phyloP scores from a whole-genome alignment of 495 filamentous ascomycete species.

The Penicillium steckii region DNA sequence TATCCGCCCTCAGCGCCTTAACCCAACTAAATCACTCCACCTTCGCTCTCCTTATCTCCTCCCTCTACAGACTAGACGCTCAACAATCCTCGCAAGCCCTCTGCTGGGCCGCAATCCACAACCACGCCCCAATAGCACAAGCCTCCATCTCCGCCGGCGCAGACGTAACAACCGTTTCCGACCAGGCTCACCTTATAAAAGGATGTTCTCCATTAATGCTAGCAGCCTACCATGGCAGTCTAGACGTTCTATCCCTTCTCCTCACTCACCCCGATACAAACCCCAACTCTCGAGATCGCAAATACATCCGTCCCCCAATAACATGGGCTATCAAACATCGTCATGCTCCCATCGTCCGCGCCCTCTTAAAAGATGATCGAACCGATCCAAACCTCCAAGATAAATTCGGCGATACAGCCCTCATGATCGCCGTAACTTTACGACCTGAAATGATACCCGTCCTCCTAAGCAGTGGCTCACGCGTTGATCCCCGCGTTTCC shows the following conservation, averaged over 20 bases:
- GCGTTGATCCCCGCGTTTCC: constrained; percentile 14
- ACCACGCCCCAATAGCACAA: constrained; percentile 7
- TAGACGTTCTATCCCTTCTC: constrained; percentile 10
- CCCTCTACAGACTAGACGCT: constrained; percentile 17
- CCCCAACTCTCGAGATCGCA: constrained; percentile 19
- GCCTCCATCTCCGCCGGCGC: constrained; percentile 15
- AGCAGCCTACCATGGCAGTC: constrained; percentile 17
- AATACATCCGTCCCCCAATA: constrained; percentile 31
- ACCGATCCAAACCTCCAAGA: constrained; percentile 23
- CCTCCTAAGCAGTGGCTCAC: constrained; percentile 5
- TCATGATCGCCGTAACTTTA: constrained; percentile 14
- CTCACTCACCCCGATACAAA: constrained; percentile 12
- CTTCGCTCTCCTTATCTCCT: constrained; percentile 13
- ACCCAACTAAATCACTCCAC: constrained; percentile 5
- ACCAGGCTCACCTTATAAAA: constrained; percentile 9
- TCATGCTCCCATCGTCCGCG: constrained; percentile 24
- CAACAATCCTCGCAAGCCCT: constrained; percentile 3
- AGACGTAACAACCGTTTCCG: constrained; percentile 9
- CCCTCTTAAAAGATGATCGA: constrained; percentile 16
- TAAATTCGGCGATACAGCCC: constrained; percentile 18
- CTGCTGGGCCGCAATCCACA: constrained; percentile 17
- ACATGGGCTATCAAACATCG: constrained; percentile 36
- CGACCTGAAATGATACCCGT: constrained; percentile 7
- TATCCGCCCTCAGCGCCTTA: constrained; percentile 12
- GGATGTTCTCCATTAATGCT: constrained; percentile 20